phyloP scores from a whole-genome alignment of 768 basidiomycete genomes.

The Tephrocybe rancida region DNA sequence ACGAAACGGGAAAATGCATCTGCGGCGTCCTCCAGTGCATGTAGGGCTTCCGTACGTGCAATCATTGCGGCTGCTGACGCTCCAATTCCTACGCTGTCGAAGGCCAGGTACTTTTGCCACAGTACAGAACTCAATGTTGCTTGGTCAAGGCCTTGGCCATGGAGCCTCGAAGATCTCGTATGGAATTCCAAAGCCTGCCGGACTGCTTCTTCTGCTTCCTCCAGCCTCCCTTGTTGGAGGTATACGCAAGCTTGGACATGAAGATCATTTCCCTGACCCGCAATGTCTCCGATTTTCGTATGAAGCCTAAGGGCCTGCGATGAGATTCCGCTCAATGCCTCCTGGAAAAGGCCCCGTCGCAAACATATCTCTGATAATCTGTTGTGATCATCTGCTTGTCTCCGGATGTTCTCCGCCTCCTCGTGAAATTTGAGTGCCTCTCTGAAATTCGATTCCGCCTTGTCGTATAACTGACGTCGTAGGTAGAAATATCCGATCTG shows the following conservation, averaged over 20 bases:
- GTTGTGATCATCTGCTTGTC: conserved; percentile 21
- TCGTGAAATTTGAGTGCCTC: conserved; percentile 13
- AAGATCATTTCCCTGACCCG: conserved; percentile 27
- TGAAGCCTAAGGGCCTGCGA: conserved; percentile 21
- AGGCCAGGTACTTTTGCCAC: conserved; percentile 15
- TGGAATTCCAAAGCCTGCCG: conserved; percentile 23
- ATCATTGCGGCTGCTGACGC: not conserved
- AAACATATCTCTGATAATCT: conserved; percentile 16
- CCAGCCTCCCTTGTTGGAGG: conserved; percentile 19
- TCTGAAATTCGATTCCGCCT: conserved; percentile 15
- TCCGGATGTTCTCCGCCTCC: conserved; percentile 17
- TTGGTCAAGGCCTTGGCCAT: conserved; percentile 18
- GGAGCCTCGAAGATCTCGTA: conserved; percentile 8
- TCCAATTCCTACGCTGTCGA: conserved; percentile 1
- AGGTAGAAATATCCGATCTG: conserved; percentile 17
- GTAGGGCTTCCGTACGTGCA: not conserved
- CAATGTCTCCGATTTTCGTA: conserved; percentile 20
- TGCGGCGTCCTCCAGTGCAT: not conserved
- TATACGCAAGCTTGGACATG: conserved; percentile 26
- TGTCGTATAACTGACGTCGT: conserved; percentile 5
- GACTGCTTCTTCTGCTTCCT: conserved; percentile 21
- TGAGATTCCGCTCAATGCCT: conserved; percentile 15
- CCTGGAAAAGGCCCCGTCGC: conserved; percentile 11
- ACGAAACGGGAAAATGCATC: not conserved
- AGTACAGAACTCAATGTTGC: conserved; percentile 23